Conservation (phyloP, 139 green algal species). For the Bryopsis sp. region DNA sequence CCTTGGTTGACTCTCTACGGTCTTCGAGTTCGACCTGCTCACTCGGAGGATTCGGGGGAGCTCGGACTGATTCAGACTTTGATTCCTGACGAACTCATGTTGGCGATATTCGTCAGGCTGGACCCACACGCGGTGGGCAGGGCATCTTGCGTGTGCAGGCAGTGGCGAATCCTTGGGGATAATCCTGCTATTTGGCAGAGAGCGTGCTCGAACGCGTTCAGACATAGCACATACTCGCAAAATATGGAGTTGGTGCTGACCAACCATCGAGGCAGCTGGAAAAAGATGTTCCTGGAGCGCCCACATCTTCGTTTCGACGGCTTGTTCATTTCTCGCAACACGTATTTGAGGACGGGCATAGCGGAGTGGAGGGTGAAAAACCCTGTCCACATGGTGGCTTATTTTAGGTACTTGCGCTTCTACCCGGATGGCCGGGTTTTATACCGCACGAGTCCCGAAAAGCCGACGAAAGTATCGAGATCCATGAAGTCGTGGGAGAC, state of each 20-base stretch:
- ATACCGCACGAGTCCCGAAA: conserved; percentile 62
- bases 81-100: conserved; percentile 64
- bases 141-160: conserved; percentile 53
- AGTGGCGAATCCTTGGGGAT: conserved; percentile 42
- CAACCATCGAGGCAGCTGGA: conserved; percentile 49
- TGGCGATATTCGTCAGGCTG: conserved; percentile 42
- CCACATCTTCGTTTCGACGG: conserved; percentile 71
- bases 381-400: conserved; percentile 45
- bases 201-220: conserved; percentile 53
- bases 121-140: conserved; percentile 39
- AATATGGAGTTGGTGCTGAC: conserved; percentile 21
- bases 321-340: conserved; percentile 61
- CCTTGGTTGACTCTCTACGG: conserved; percentile 17
- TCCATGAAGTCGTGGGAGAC: background rate
- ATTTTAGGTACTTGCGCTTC: conserved; percentile 44
- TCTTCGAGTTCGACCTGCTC: background rate
- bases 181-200: conserved; percentile 52
- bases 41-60: conserved; percentile 25
- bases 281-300: conserved; percentile 59
- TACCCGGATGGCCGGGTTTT: conserved; percentile 60
- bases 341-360: conserved; percentile 59
- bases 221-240: conserved; percentile 13
- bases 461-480: background rate
- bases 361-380: conserved; percentile 33
- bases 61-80: conserved; percentile 57